A percentile compares a stretch with the other conserved stretches of the same genome.
Conservation (phyloP, 1,139 yeast species). For the Chernovozyma sophiae-reginae region DNA sequence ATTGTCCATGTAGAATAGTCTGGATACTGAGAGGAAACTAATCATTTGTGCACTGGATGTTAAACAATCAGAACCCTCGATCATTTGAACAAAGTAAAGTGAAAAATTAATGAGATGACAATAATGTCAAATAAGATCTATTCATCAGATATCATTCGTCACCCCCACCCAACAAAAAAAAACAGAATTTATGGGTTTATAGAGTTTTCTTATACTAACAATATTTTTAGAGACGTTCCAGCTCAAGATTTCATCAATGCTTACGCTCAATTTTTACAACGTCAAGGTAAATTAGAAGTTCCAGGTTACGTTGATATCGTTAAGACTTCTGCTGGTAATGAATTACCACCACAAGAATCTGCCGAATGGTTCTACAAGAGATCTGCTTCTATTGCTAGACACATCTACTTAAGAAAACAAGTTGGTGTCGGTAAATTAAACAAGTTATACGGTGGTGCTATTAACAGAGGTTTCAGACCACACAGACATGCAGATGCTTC, state of each 20-base stretch:
- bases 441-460: conserved; percentile 99
- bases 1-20: too few relatives aligned
- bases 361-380: conserved; percentile 99
- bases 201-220: conserved; percentile 33
- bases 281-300: conserved; percentile 99
- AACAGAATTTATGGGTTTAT: too few relatives aligned
- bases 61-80: too few relatives aligned
- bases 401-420: conserved; percentile 98
- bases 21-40: too few relatives aligned
- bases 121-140: too few relatives aligned
- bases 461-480: conserved; percentile 99
- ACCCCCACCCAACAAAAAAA: too few relatives aligned
- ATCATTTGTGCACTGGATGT: too few relatives aligned
- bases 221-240: conserved; percentile 91
- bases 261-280: conserved; percentile 99
- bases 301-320: conserved; percentile 99
- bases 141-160: too few relatives aligned
- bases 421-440: conserved; percentile 99
- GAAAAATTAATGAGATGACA: too few relatives aligned
- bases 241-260: conserved; percentile 99
- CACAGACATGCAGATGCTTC: conserved; percentile 99
- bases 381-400: conserved; percentile 99
- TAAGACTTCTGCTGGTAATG: conserved; percentile 98
- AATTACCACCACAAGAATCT: conserved; percentile 99
- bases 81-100: too few relatives aligned